Percentiles rank a stretch among this genome's conserved stretches.
These are phyloP conservation scores for Ophiostoma piceae DNA, from an alignment of 2,329 filamentous ascomycete genomes.

Conservation along the genomic window DNA sequence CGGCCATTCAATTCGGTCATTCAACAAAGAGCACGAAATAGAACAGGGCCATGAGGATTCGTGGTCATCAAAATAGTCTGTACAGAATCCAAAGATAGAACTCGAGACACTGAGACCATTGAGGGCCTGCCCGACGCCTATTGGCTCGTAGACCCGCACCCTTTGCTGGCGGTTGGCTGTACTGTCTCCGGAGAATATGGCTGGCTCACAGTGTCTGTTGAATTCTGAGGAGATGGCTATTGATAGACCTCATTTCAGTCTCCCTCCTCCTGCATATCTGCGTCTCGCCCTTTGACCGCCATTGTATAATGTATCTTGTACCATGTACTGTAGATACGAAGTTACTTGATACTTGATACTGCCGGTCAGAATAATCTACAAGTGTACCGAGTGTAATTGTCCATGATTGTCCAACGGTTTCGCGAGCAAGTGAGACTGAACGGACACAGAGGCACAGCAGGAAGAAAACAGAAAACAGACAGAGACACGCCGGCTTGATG, in stretches of 20 bases:
- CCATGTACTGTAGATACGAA: background rate
- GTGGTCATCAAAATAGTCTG: background rate
- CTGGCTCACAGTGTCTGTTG: background rate
- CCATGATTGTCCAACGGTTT: conserved; percentile 6
- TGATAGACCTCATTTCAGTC: background rate
- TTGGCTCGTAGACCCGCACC: conserved; percentile 7
- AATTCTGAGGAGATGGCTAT: background rate
- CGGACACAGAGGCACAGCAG: background rate
- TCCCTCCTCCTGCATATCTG: conserved; percentile 3
- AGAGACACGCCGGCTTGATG: background rate
- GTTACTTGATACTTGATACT: background rate
- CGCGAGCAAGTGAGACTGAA: background rate
- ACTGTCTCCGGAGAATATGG: background rate
- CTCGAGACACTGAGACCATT: no score
- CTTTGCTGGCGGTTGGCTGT: background rate
- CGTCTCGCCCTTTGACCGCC: conserved; percentile 7
- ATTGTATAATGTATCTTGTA: background rate
- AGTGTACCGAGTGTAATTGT: background rate
- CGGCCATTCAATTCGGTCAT: no score
- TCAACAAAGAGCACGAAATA: conserved; percentile 3
- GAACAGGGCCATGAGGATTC: background rate
- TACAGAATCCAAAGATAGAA: background rate
- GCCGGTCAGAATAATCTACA: background rate
- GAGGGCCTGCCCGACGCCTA: background rate
- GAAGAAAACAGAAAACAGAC: background rate